phyloP scores from a whole-genome alignment of 1,284 basidiomycete genomes.

The Trametes sp. region DNA sequence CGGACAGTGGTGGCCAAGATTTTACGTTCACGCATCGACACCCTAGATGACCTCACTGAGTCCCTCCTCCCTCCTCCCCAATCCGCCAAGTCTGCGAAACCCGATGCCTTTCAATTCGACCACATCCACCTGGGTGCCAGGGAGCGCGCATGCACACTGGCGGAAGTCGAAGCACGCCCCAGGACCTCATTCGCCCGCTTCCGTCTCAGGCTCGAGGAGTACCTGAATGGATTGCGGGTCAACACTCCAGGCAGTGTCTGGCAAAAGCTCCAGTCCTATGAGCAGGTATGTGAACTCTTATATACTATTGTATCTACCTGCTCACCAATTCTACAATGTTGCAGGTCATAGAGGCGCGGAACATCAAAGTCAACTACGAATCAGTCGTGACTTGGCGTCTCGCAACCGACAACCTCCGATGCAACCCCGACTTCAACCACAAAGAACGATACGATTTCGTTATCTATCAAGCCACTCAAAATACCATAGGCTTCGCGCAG shows the following conservation, averaged over 20 bases:
- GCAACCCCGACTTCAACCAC: slow-evolving; percentile 37
- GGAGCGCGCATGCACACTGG: neutral
- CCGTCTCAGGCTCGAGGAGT: neutral
- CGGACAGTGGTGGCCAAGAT: neutral
- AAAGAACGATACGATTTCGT: slow-evolving; percentile 36
- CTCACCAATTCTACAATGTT: too few species aligned
- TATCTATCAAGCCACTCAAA: slow-evolving; percentile 28
- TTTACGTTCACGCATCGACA: slow-evolving; percentile 19
- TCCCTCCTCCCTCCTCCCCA: too few species aligned
- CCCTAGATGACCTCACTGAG: slow-evolving; percentile 4
- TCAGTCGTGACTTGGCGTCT: slow-evolving; percentile 40
- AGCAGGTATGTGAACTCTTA: neutral
- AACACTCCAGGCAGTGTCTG: too few species aligned
- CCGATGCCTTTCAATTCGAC: neutral
- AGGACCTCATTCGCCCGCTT: slow-evolving; percentile 12
- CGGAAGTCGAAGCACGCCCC: neutral
- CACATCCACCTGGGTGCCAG: neutral
- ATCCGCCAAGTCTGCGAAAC: slow-evolving; percentile 1
- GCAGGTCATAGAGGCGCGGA: slow-evolving; percentile 23
- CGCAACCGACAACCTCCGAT: slow-evolving; percentile 36
- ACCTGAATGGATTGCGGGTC: neutral
- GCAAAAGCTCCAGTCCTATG: neutral
- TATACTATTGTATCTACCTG: neutral
- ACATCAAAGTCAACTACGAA: slow-evolving; percentile 38
- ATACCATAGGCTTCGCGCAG: slow-evolving; percentile 27